phyloP scores from a whole-genome alignment of 805 yeast species.

The Pichia sporocuriosa region DNA sequence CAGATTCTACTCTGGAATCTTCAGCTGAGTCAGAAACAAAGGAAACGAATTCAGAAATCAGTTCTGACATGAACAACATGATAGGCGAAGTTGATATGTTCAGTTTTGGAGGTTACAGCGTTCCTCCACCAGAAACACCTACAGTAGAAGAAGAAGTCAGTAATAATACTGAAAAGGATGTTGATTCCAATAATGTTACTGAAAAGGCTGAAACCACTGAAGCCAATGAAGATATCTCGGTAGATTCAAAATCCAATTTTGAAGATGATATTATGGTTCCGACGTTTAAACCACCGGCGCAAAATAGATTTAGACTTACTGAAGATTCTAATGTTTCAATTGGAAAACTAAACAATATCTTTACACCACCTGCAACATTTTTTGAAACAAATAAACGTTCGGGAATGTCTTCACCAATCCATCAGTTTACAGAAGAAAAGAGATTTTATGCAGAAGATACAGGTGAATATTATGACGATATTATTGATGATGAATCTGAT shows the following conservation, averaged over 20 bases:
- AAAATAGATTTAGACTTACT: neutral
- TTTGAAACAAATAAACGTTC: neutral
- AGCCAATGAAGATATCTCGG: neutral
- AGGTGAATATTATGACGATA: slow-evolving; percentile 27
- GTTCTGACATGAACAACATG: slow-evolving; percentile 10
- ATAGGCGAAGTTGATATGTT: slow-evolving; percentile 23
- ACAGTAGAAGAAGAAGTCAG: neutral
- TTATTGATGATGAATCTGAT: slow-evolving; percentile 27
- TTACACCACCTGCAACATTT: slow-evolving; percentile 22
- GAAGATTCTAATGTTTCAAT: neutral
- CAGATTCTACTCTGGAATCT: slow-evolving; percentile 5
- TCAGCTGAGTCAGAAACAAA: neutral
- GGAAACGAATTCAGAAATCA: neutral
- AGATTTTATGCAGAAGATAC: slow-evolving; percentile 26
- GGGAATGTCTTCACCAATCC: slow-evolving; percentile 17
- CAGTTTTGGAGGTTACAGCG: slow-evolving; percentile 28
- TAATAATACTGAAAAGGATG: neutral
- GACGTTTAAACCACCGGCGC: slow-evolving; percentile 3
- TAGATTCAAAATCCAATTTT: neutral
- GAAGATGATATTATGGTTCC: neutral
- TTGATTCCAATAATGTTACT: neutral
- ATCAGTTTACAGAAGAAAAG: slow-evolving; percentile 21
- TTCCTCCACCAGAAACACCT: slow-evolving; percentile 15
- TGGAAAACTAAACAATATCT: slow-evolving; percentile 21
- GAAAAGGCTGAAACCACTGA: neutral